Base-by-base conservation (phyloP, 1,139 yeast species). In the Williopsis jadinii region DNA sequence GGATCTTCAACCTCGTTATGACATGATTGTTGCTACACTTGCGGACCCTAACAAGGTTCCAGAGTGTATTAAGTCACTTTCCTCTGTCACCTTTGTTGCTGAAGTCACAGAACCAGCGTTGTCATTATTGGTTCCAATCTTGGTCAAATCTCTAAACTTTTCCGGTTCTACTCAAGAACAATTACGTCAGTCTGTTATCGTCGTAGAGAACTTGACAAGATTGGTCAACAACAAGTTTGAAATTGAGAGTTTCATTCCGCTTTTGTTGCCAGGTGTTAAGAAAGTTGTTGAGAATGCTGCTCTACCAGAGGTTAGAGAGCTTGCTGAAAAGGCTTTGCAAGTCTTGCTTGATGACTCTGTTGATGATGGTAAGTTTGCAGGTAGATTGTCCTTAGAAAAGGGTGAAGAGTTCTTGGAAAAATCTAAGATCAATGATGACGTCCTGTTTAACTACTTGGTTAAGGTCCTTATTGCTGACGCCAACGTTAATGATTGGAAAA, bases 101-200 rank as follows among this genome's bases (percentile, higher is more conserved):
- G 98, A 92, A 68, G 98, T 92, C 48, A 92, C 97, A 13, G 97
- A 90, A 66, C 95, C 97, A 9, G 94, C 95, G 8, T 72, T 92
- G 52, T 77, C 97, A 5, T 68, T 92, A 45, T 73, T 92, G 54
- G 97, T 87, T 34, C 98, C 98, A 40, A 90, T 90, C 53, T 75
- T 92, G 58, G 92, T 82, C 62, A 86, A 92, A 62, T 92, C 97
- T 2, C 73, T 92, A 59, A 88, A 85, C 60, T 74, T 83, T 72
- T 78, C 95, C 12, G 84, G 95, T 2, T 83, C 95, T 5, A 82
- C 97, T 12, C 96, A 90, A 66, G 97, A 92, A 59, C 95, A 90
- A 64, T 76, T 92, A 55, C 84, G 98, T 68, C 97, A 88, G 67
- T 86, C 97, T 10, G 97, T 90, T 51, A 86, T 90, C 51, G 97